phyloP scores from a whole-genome alignment of 768 basidiomycete species.

The Dentipellis fragilis region DNA sequence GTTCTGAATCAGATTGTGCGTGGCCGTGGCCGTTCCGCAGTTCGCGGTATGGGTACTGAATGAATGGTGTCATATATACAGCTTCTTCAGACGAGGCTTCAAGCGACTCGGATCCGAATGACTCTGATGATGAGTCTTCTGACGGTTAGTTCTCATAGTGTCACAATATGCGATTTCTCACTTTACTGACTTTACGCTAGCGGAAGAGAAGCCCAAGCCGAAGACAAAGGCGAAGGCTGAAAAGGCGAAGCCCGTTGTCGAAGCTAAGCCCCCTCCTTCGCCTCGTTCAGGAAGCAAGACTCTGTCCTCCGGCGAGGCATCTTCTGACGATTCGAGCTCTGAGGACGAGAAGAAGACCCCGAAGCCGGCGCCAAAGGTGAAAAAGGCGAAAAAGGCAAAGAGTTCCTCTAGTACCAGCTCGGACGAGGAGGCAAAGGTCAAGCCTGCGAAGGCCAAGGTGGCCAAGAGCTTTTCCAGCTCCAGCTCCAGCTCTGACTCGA shows the following conservation, averaged over 20 bases:
- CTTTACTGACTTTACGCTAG: neutral
- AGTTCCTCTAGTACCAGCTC: slow-evolving; percentile 13
- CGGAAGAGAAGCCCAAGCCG: neutral
- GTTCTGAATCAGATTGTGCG: slow-evolving; percentile 16
- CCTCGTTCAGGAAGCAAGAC: neutral
- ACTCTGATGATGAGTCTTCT: neutral
- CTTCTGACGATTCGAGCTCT: neutral
- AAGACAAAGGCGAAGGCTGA: neutral
- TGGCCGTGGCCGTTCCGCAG: neutral
- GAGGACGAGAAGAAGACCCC: slow-evolving; percentile 4
- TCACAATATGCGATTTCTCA: neutral
- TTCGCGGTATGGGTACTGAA: too few species aligned
- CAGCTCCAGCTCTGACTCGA: slow-evolving; percentile 15
- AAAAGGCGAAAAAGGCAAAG: neutral
- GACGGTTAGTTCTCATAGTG: neutral
- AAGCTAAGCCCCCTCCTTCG: neutral
- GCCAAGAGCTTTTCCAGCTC: slow-evolving; percentile 1
- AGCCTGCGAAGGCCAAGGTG: neutral
- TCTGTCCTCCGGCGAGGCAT: neutral
- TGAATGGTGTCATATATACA: too few species aligned
- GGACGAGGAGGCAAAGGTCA: slow-evolving; percentile 12
- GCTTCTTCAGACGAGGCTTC: neutral
- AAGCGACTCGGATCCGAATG: neutral
- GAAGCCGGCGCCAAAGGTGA: neutral
- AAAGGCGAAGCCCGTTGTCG: neutral